Base-by-base conservation (phyloP, 495 filamentous ascomycete species). In the Aspergillus haitiensis region DNA sequence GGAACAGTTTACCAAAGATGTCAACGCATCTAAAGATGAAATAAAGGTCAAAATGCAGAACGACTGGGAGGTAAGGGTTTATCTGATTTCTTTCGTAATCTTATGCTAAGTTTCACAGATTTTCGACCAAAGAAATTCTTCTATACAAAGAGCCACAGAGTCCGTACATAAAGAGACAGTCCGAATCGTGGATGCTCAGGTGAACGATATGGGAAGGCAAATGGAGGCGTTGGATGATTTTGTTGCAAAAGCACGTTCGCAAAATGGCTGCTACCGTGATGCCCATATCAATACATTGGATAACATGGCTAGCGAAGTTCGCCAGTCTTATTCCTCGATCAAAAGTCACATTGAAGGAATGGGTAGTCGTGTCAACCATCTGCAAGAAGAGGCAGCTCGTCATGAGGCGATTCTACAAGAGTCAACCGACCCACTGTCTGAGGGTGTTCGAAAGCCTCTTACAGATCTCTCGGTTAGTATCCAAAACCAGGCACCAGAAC, bases 121-220 rank as follows among this genome's bases (percentile, higher is more conserved):
- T 11, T 91, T 93, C 31, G 89, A 93, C 60, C 82, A 88, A 61
- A 88, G 91, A 64, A 93, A 90, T 62, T 82, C 74, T 1, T 86
- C 89, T 3, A 92, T 98, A 60, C 88, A 91, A 61, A 81, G 81
- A 2, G 87, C 89, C 0, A 95, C 93, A 1, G 87, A 89, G 55
- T 89, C 91, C 0, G 91, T 98, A 9, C 92, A 98, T 60, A 88
- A 90, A n/a, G 88, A 96, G 72, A 96, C 93, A 0, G 84, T 96
- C 16, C 86, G 86, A 1, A 94, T 96, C 64, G 93, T 97, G 9
- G 89, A 93, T 67, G 87, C 86, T 31, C 95, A 98, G 71, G 88
- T 96, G 76, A 81, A 81, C 40, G 87, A 95, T 58, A 88, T 98
- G 75, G 87, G 89, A 57, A 80, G 78, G 7, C 91, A 98, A 73